Evolutionary conservation across 73 alveolate species (phyloP).

Genomic region (Paramecium bursaria): DNA sequence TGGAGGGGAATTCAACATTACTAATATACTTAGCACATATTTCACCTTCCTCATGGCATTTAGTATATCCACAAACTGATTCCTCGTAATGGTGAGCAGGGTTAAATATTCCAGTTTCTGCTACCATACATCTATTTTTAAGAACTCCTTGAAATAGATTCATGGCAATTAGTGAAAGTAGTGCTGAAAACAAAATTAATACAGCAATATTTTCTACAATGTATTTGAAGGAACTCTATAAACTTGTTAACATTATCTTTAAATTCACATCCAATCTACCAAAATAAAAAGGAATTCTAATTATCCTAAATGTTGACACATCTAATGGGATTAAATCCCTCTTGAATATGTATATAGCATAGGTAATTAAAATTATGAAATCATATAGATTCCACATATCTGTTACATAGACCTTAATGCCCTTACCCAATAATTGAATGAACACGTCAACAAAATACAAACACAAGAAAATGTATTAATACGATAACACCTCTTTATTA

Average conservation of each 20-base stretch:
- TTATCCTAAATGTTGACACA: slow-evolving; percentile 47
- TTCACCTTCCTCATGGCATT: slow-evolving; percentile 44
- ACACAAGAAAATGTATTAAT: slow-evolving; percentile 10
- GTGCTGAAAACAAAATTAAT: slow-evolving; percentile 14
- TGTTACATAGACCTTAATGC: slow-evolving; percentile 1
- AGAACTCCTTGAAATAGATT: slow-evolving; percentile 41
- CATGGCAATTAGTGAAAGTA: neutral
- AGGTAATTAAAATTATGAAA: neutral
- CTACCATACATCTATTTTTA: slow-evolving; percentile 45
- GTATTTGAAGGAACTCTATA: neutral
- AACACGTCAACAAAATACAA: neutral
- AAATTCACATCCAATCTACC: slow-evolving; percentile 10
- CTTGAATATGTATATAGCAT: neutral
- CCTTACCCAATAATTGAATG: slow-evolving; percentile 43
- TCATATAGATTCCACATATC: slow-evolving; percentile 46
- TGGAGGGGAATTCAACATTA: slow-evolving; percentile 22
- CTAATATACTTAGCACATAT: slow-evolving; percentile 9
- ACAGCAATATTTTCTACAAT: slow-evolving; percentile 30
- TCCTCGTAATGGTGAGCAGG: neutral
- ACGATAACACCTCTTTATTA: neutral
- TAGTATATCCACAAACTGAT: slow-evolving; percentile 33
- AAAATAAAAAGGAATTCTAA: slow-evolving; percentile 38
- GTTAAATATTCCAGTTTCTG: slow-evolving; percentile 19
- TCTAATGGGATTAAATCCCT: slow-evolving; percentile 24
- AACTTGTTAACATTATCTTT: slow-evolving; percentile 34